Base-by-base conservation (phyloP, 2,329 filamentous ascomycete species). In the Ophiostoma quercus region DNA sequence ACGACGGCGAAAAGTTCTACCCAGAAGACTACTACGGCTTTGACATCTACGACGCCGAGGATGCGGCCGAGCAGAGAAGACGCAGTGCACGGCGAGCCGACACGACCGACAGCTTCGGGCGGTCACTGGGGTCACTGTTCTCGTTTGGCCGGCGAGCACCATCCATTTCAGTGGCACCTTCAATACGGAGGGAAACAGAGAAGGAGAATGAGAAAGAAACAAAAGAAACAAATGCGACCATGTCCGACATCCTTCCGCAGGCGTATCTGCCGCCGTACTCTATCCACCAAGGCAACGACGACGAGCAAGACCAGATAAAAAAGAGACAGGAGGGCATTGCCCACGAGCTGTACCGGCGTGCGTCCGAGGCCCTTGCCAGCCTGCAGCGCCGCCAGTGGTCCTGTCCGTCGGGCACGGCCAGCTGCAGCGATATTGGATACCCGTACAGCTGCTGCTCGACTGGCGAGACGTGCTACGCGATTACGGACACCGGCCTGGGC, bases 1-100 rank as follows among this genome's bases (percentile, higher is more conserved):
- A 92, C 76, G 85, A 87, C 67, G 86, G 86, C 71, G 89, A 92
- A 76, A 95, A 92, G 83, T 89, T 94, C 76, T 86, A 88, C 74
- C 81, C 88, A 70, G 84, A 91, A 63, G 90, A 92, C 77, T 88
- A 83, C 73, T 83, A 81, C 73, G 87, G 86, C 74, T 76, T 73
- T 37, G 72, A 73, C 66, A 62, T 67, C 70, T 57, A 32, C 34
- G 69, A 67, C 68, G 29, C 9, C 47, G 67, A 29, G 16, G 34
- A 63, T 0, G 63, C 37, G 2, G 37, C 12, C 16, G 39, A 41
- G n/a, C n/a, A 25, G 8, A 57, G 51, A 57, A 57, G 63, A 22
- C 34, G 34, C 8, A 41, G 63, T 12, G 63, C 32, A 7, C 2
- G 39, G 37, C 4, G 25, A 60, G 12, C 65, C 37, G 39, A 62